These are phyloP conservation scores for Gaeumannomyces tritici DNA, from an alignment of 2,329 filamentous ascomycete genomes.

Conservation along the genomic window DNA sequence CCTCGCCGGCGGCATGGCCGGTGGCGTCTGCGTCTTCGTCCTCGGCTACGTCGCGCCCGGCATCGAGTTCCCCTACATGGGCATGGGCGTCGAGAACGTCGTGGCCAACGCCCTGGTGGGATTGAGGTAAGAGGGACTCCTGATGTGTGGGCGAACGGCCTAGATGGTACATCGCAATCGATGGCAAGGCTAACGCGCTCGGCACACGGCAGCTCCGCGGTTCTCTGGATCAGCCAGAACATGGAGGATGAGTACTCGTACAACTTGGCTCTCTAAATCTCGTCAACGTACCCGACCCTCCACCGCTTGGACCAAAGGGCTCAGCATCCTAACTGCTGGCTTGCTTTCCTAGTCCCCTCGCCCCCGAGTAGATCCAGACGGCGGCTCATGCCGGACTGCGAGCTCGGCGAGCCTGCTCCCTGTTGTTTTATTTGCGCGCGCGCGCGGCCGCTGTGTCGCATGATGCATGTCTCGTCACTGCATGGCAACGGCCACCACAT, in stretches of 20 bases:
- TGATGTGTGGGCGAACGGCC: too few species aligned
- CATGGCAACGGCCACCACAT: not conserved
- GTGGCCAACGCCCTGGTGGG: slow-evolving; percentile 55
- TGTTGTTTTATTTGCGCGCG: not conserved
- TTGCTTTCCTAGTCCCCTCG: slow-evolving; percentile 4
- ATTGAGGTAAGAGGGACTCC: too few species aligned
- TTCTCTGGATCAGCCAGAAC: slow-evolving; percentile 61
- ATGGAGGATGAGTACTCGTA: slow-evolving; percentile 66
- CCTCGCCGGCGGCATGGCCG: slow-evolving; percentile 58
- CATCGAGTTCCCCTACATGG: slow-evolving; percentile 49
- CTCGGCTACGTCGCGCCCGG: slow-evolving; percentile 52
- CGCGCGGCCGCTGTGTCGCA: too few species aligned
- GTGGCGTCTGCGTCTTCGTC: slow-evolving; percentile 58
- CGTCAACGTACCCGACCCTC: not conserved
- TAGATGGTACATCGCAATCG: too few species aligned
- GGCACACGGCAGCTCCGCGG: slow-evolving; percentile 44
- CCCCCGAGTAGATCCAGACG: not conserved
- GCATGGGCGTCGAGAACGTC: slow-evolving; percentile 59
- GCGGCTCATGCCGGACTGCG: not conserved
- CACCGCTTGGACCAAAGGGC: not conserved
- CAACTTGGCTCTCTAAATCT: slow-evolving; percentile 47
- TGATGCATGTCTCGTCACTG: not conserved
- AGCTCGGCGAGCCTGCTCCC: not conserved
- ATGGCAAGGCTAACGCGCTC: slow-evolving; percentile 9
- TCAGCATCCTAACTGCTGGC: not conserved